These are phyloP conservation scores for Lachnellula suecica DNA, from an alignment of 2,329 filamentous ascomycete species.

Conservation along the genomic window DNA sequence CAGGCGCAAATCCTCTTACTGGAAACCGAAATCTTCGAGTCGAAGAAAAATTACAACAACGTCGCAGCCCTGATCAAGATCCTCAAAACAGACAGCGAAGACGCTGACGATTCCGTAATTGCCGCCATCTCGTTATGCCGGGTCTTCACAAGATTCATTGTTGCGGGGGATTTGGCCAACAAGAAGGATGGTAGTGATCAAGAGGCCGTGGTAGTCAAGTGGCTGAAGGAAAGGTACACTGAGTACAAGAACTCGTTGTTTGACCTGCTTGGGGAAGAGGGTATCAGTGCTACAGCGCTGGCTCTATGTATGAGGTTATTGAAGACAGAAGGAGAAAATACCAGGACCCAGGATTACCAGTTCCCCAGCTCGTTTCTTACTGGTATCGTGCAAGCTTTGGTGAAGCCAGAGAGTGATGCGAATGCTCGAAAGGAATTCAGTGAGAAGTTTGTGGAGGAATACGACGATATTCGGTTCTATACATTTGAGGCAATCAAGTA, in stretches of 20 bases:
- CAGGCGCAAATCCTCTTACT: constrained; percentile 70
- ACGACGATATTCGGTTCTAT: constrained; percentile 82
- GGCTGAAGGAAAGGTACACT: constrained; percentile 73
- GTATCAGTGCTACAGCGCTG: constrained; percentile 69
- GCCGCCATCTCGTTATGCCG: constrained; percentile 82
- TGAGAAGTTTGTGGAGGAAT: constrained; percentile 75
- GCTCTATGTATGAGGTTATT: constrained; percentile 80
- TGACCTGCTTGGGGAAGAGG: constrained; percentile 57
- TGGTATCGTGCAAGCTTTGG: constrained; percentile 60
- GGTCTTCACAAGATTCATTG: constrained; percentile 79
- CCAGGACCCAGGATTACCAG: constrained; percentile 60
- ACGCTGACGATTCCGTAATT: constrained; percentile 58
- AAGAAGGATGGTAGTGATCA: constrained; percentile 68
- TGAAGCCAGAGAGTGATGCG: constrained; percentile 56
- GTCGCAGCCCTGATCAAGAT: constrained; percentile 71
- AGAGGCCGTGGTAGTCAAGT: constrained; percentile 71
- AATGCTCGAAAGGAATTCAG: constrained; percentile 70
- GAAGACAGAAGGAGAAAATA: constrained; percentile 71
- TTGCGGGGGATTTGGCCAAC: constrained; percentile 67
- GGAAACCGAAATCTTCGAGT: constrained; percentile 80
- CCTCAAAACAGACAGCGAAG: constrained; percentile 48
- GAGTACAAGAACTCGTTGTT: constrained; percentile 69
- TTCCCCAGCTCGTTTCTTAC: constrained; percentile 70
- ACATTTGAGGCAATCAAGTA: constrained; percentile 75
- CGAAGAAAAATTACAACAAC: constrained; percentile 89